Conservation (phyloP, 2,329 filamentous ascomycete species). For the Fragosphaeria purpurea region DNA sequence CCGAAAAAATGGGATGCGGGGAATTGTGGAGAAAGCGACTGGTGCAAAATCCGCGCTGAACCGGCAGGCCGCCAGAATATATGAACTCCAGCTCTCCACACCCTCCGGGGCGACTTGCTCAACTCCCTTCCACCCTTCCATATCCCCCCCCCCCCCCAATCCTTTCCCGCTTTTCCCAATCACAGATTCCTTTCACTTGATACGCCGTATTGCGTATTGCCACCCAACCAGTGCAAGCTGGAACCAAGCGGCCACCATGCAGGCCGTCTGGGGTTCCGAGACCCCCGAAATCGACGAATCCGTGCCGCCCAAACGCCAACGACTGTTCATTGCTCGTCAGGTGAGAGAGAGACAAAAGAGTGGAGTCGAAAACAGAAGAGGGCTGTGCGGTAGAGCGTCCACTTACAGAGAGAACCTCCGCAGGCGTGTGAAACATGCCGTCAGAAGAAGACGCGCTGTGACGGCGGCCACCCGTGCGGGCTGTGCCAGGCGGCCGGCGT, state of each 20-base stretch:
- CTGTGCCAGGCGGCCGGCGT: conserved; percentile 37
- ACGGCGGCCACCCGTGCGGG: conserved; percentile 44
- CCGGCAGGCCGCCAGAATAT: too few relatives aligned
- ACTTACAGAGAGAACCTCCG: too few relatives aligned
- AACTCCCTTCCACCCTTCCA: not conserved
- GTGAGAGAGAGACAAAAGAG: not conserved
- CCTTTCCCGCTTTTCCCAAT: not conserved
- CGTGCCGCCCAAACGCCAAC: conserved; percentile 11
- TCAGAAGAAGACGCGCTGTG: conserved; percentile 43
- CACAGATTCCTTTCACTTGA: too few relatives aligned
- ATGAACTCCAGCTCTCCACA: too few relatives aligned
- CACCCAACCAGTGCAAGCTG: too few relatives aligned
- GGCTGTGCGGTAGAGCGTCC: too few relatives aligned
- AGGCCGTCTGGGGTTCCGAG: conserved; percentile 12
- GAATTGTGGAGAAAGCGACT: too few relatives aligned
- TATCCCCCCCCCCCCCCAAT: too few relatives aligned
- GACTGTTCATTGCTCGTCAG: conserved; percentile 15
- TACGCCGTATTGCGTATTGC: too few relatives aligned
- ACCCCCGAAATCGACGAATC: conserved; percentile 8
- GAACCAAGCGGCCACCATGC: conserved; percentile 1
- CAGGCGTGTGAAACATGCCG: conserved; percentile 44
- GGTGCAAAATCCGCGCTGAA: too few relatives aligned
- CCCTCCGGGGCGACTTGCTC: not conserved
- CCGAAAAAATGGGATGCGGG: too few relatives aligned
- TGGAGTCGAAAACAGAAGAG: not conserved